These are phyloP conservation scores for Maudiozyma turicensis DNA, from an alignment of 805 yeast genomes.

Conservation along the genomic window DNA sequence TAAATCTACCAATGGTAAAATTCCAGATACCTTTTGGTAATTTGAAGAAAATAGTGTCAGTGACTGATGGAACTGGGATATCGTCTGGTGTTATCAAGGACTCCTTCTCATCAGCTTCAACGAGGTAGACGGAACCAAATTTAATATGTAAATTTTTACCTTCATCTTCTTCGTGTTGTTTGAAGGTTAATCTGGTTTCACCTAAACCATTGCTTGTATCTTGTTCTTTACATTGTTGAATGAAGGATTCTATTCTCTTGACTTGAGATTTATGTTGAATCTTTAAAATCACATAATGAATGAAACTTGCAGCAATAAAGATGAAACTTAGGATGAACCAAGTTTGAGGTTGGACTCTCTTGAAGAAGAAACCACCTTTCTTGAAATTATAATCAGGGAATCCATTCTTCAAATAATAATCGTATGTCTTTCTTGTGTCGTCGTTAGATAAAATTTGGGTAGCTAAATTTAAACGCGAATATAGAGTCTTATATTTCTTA, in stretches of 20 bases:
- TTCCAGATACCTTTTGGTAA: conserved; percentile 39
- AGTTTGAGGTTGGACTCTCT: conserved; percentile 59
- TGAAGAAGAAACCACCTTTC: conserved; percentile 46
- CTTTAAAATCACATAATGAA: conserved; percentile 49
- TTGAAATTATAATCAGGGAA: conserved; percentile 76
- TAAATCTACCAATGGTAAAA: conserved; percentile 31
- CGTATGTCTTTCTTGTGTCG: conserved; percentile 62
- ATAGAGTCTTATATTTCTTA: conserved; percentile 39
- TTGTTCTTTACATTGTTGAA: conserved; percentile 40
- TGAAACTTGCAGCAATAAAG: conserved; percentile 39
- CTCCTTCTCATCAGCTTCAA: conserved; percentile 36
- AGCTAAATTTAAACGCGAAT: conserved; percentile 67
- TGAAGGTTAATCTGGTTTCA: conserved; percentile 34
- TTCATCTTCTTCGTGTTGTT: conserved; percentile 35
- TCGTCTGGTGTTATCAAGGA: conserved; percentile 39
- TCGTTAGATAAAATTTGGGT: conserved; percentile 60
- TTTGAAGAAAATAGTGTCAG: conserved; percentile 38
- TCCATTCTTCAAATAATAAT: conserved; percentile 71
- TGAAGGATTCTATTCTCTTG: conserved; percentile 43
- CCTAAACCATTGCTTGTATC: conserved; percentile 52
- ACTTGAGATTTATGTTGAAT: conserved; percentile 49
- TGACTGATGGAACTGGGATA: conserved; percentile 38
- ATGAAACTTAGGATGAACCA: conserved; percentile 42
- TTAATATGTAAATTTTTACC: conserved; percentile 48
- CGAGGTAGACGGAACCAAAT: conserved; percentile 48